Evolutionary conservation across 2,329 filamentous ascomycete genomes (phyloP), one percentile per base, ranked within the genome.

Genomic region (Penicillium occitanis): DNA sequence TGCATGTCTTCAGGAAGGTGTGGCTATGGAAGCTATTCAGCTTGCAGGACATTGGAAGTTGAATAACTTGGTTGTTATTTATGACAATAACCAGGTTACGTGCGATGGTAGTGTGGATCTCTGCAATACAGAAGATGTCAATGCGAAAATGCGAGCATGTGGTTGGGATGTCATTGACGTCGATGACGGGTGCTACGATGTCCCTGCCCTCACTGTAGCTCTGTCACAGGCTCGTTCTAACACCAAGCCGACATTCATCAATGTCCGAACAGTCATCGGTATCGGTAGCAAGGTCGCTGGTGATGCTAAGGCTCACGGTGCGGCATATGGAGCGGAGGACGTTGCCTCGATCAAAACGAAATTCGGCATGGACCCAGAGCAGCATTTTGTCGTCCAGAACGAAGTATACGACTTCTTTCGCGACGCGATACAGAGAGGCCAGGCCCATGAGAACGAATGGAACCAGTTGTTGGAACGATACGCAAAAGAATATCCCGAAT

Each of bases 71-170:
- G 82, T 81, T 3, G 74, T 88, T 30, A 83, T 87, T 57, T 88
- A 88, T 69, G 86, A 88, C 69, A 87, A 88, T 74, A 87, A 88
- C 72, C 83, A 86, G 30, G 55, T 88, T 58, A 87, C 85, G 5
- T 87, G 85, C 70, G 86, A 87, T 66, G 86, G 86, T 1, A 81
- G 80, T 1, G 80, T 87, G 2, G 84, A 87, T 71, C 76, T 82
- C 37, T 80, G 80, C 1, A 86, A 85, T 67, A 84, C 80, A 0
- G 85, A 88, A 69, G 84, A 87, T 55, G 77, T 86, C 69, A 86
- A 87, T 65, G 74, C 78, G 3, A 87, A 87, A 74, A 87, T 87
- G 85, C 74, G 78, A 10, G 84, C 85, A 25, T 84, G 80, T 53
- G 84, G 84, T 2, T 88, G 84, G 82, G 71, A 86, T 40, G 85